Base-by-base conservation (phyloP, 2,329 filamentous ascomycete species). In the Canariomyces notabilis region DNA sequence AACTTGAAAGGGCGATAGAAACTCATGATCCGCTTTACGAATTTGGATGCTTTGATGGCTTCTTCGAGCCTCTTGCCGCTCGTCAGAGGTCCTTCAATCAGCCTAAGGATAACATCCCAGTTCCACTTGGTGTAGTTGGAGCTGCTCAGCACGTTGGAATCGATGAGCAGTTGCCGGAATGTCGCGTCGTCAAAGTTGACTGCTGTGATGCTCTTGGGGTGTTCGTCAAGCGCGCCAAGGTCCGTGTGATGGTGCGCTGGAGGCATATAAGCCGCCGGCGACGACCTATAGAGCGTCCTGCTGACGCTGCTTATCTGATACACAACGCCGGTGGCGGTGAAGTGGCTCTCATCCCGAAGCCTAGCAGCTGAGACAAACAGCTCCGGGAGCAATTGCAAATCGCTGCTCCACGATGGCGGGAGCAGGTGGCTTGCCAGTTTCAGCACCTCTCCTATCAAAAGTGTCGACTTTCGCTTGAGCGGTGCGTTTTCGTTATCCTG, bases 281-380 rank as follows among this genome's bases (percentile, higher is more conserved):
- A 79, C 38, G 88, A 94, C 47, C 89, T 79, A 61, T 94, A 94
- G 12, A 98, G 70, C 0, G 90, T 97, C 52, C 89, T 82, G 64
- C 91, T 98, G 55, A 98, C 89, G 62, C 91, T 96, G 68, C 95
- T 95, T 44, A 98, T 95, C 63, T 97, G 93, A 60, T 97, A 98
- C 11, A 98, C 88, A 15, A 94, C 94, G 6, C 89, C 84, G 6
- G 89, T 90, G 6, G 91, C 89, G 46, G 86, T 75, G 56, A 90
- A 90, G 44, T 88, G 83, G 19, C 82, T 77, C 22, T 90, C 80
- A 16, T 81, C 74, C 18, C 79, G 73, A 57, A 90, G 88, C 26
- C 82, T 77, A 2, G 87, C 77, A 4, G 90, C 89, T 0, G 83
- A 81, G 6, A 83, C 76, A 59, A 98, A 85, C 1, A 97, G 74